Percentiles rank a stretch among this genome's conserved stretches.
Evolutionary conservation across 83 land plant genomes (phyloP).

Genomic region (Diphasiastrum complanatum): DNA sequence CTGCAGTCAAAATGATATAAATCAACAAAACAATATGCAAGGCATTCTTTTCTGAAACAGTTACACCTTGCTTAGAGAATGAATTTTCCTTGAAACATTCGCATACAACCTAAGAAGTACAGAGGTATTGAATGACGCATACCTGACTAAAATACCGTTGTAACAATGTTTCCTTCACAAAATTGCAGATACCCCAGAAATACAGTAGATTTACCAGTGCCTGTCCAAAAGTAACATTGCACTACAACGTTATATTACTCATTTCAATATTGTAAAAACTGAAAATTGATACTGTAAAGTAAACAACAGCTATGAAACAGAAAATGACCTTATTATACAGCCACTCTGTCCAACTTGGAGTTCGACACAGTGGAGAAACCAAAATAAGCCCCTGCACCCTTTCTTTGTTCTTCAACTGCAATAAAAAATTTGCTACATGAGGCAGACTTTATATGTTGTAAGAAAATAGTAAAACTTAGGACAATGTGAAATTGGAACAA

Average conservation of each 20-base stretch:
- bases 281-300: background rate
- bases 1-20: too few species aligned
- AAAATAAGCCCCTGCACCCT: conserved; percentile 80
- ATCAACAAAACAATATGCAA: too few species aligned
- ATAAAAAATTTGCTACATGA: too few species aligned
- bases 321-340: conserved; percentile 63
- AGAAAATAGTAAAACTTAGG: too few species aligned
- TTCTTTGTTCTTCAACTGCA: conserved; percentile 67
- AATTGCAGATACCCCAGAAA: conserved; percentile 72
- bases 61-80: background rate
- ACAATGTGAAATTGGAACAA: too few species aligned
- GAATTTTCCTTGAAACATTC: background rate
- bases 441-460: too few species aligned
- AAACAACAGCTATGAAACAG: background rate
- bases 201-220: conserved; percentile 70
- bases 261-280: background rate
- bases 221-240: conserved; percentile 29
- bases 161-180: conserved; percentile 69
- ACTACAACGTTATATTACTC: background rate
- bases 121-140: conserved; percentile 8
- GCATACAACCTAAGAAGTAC: conserved; percentile 27
- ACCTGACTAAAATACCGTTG: conserved; percentile 88
- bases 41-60: too few species aligned
- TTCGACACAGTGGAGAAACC: conserved; percentile 74
- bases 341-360: conserved; percentile 93